Evolutionary conservation across 176 grass and related monocot species (phyloP), one percentile per base, ranked within the genome.

Genomic region (Chrysopogon serrulatus): DNA sequence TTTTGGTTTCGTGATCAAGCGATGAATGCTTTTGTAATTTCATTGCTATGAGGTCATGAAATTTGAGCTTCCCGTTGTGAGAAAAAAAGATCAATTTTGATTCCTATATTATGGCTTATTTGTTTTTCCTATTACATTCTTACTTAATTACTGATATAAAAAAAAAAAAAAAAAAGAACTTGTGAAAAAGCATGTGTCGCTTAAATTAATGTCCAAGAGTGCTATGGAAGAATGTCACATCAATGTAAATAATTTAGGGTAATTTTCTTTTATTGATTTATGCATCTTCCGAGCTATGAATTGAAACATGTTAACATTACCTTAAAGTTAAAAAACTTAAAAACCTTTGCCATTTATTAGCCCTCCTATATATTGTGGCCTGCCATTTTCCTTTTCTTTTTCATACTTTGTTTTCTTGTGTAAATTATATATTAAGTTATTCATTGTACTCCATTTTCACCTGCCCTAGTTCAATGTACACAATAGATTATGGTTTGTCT

Each of bases 401-500:
- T 65, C 18, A 34, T 80, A 67, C 6, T 84, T 79, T 67, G 6
- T 45, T 48, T 61, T 59, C 9, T 0, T 0, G 10, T 48, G 41
- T 31, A 26, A 45, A 37, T 28, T 77, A 17, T 60, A 16, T 60
- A 30, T 73, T 6, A 73, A 80, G 33, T 32, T 79, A 48, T 48
- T 49, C 33, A 54, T 68, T 34, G 41, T 44, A 32, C 27, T 47
- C 14, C 18, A 5, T 68, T 70, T 77, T 78, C 24, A 56, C 21
- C 26, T 26, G 28, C 26, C 4, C 23, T 12, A 64, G 19, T 77
- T 21, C 6, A 17, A 6, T 73, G 56, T 31, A 65, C 65, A 16
- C 23, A 65, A 54, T 41, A 77, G 41, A 77, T 60, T 32, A 27
- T 44, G 35, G 80, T 77, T 75, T 68, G 26, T 56, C 87, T 66